phyloP scores from a whole-genome alignment of 768 basidiomycete species.

The Lactarius sp. region DNA sequence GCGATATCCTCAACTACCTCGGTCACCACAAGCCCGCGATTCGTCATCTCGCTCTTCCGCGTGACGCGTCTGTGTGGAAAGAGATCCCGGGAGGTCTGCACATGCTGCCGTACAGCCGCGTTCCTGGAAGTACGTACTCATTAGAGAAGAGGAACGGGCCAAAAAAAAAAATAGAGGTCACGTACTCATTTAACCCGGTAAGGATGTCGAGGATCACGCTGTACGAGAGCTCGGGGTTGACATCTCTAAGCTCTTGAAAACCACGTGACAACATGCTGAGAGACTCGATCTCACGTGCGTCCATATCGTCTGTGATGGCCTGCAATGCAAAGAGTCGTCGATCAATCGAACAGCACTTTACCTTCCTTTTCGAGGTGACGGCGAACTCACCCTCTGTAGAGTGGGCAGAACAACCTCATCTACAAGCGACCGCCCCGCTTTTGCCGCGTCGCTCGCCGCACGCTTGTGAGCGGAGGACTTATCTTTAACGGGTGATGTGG shows the following conservation, averaged over 20 bases:
- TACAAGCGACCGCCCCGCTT: slow-evolving; percentile 64
- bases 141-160: slow-evolving; percentile 3
- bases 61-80: slow-evolving; percentile 77
- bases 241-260: slow-evolving; percentile 78
- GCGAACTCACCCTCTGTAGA: slow-evolving; percentile 52
- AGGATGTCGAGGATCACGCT: slow-evolving; percentile 85
- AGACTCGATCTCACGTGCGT: slow-evolving; percentile 82
- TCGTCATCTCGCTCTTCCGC: slow-evolving; percentile 81
- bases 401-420: slow-evolving; percentile 83
- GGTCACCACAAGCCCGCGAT: slow-evolving; percentile 76
- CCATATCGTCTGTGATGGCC: slow-evolving; percentile 80
- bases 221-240: slow-evolving; percentile 83
- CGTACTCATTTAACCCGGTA: slow-evolving; percentile 87
- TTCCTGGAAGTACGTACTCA: slow-evolving; percentile 46
- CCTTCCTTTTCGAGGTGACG: slow-evolving; percentile 49
- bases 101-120: slow-evolving; percentile 69
- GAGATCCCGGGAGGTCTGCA: slow-evolving; percentile 73
- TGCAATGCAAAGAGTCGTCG: slow-evolving; percentile 35
- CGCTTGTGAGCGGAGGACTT: slow-evolving; percentile 42
- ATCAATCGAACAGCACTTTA: slow-evolving; percentile 2
- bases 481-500: slow-evolving; percentile 44
- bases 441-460: slow-evolving; percentile 50
- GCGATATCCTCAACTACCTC: slow-evolving; percentile 64
- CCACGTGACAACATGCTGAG: slow-evolving; percentile 87
- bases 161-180: slow-evolving; percentile 23